Base-by-base conservation (phyloP, 1,284 basidiomycete species). In the Violaceomyces palustris region DNA sequence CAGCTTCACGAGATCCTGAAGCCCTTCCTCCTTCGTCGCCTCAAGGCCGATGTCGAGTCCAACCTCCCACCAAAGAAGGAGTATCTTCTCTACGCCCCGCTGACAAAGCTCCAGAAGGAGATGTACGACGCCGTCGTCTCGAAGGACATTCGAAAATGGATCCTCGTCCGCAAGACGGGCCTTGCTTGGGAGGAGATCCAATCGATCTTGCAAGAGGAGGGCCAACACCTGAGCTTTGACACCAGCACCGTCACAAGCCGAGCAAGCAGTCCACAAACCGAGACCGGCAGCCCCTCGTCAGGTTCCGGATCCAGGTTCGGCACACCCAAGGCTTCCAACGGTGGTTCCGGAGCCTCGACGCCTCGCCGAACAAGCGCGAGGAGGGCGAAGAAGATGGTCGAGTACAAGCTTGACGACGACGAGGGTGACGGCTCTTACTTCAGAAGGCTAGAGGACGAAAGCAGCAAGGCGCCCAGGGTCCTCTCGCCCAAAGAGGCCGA, bases 81-180 rank as follows among this genome's bases (percentile, higher is more conserved):
- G 44, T 72, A 97, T 61, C 82, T 94, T 4, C 79, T 96, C 0
- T 94, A 93, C 59, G 89, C 91, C 0, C 91, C 90, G 1, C 77
- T 96, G 6, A 93, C 84, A 33, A 77, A 82, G 34, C 78, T 79
- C 33, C 92, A 97, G 66, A 83, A 85, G 42, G 82, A 87, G 46
- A 77, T 93, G 12, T 96, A 94, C 67, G 84, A 92, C 49, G 82
- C 82, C 14, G 59, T 65, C 8, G 48, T 67, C 27, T 45, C 57
- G 21, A 52, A 56, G 17, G 45, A 52, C 23, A 52, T 74, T 17
- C 56, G 72, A 32, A 45, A 51, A 12, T 64, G 59, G 50, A 46
- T 74, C 15, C 41, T 72, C 11, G 54, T 65, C 42, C 55, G 55
- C 21, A 69, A 65, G 55, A 64, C 65, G 0, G 61, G 61, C 5